Conservation (phyloP, 1,284 basidiomycete species). For the Trichosporon sp. region DNA sequence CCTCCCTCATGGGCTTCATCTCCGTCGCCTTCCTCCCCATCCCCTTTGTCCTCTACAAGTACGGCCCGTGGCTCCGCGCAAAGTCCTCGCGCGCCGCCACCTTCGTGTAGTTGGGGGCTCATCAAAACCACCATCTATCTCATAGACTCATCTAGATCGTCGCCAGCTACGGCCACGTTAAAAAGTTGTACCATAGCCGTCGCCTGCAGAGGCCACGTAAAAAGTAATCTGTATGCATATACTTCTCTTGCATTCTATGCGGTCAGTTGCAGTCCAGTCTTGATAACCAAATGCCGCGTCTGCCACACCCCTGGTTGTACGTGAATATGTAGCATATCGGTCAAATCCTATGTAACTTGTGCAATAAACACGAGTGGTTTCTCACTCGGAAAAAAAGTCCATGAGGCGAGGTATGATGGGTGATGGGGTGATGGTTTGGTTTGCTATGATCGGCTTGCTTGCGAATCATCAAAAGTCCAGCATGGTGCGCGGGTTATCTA, state of each 20-base stretch:
- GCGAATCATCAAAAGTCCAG: background rate
- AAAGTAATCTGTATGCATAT: conserved; percentile 5
- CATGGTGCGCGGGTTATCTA: background rate
- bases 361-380: background rate
- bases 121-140: background rate
- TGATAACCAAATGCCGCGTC: background rate
- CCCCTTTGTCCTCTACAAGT: conserved; percentile 47
- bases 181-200: conserved; percentile 1
- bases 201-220: background rate
- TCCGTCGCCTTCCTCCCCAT: conserved; percentile 34
- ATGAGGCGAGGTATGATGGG: conserved; percentile 2
- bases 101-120: background rate
- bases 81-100: background rate
- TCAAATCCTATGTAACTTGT: conserved; percentile 7
- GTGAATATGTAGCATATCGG: conserved; percentile 5
- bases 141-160: background rate
- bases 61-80: conserved; percentile 51
- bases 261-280: no score
- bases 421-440: background rate
- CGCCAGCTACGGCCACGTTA: conserved; percentile 1
- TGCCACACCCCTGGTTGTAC: background rate
- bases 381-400: background rate
- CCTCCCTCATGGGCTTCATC: conserved; percentile 41
- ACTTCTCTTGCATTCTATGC: background rate
- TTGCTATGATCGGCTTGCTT: background rate